These are phyloP conservation scores for Solanum piurae DNA, from an alignment of 257 asterid species.

Conservation along the genomic window DNA sequence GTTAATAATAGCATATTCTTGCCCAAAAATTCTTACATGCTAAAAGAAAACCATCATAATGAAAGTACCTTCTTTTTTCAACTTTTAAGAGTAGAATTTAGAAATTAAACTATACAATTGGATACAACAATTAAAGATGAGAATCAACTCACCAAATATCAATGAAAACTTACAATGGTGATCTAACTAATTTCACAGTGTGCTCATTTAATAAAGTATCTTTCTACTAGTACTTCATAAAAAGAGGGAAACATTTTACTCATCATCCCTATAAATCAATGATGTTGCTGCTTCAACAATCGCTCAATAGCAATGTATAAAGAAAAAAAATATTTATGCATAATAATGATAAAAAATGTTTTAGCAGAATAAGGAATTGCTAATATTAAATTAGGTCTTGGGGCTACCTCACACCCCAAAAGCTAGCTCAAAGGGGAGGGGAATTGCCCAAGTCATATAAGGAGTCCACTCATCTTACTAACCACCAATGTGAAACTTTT, in stretches of 20 bases:
- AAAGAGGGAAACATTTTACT: background rate
- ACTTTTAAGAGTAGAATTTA: too few species aligned
- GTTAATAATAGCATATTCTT: background rate
- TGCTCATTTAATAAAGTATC: too few species aligned
- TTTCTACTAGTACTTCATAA: background rate
- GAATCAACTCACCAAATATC: background rate
- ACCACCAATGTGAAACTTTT: background rate
- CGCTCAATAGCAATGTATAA: background rate
- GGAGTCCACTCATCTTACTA: background rate
- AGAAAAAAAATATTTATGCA: background rate
- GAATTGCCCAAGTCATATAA: too few species aligned
- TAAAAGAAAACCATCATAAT: background rate
- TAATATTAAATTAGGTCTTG: background rate
- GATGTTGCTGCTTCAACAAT: background rate
- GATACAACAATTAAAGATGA: too few species aligned
- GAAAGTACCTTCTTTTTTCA: background rate
- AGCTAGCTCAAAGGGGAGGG: background rate
- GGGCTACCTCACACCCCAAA: background rate
- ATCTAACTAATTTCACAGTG: background rate
- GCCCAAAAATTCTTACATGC: background rate
- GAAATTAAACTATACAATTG: background rate
- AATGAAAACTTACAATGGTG: background rate
- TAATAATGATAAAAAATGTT: background rate
- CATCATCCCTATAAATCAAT: background rate
- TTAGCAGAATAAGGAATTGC: background rate